A percentile compares a stretch with the other conserved stretches of the same genome.
Conservation (phyloP, 2,329 filamentous ascomycete species). For the Tolypocladium endophyticum region DNA sequence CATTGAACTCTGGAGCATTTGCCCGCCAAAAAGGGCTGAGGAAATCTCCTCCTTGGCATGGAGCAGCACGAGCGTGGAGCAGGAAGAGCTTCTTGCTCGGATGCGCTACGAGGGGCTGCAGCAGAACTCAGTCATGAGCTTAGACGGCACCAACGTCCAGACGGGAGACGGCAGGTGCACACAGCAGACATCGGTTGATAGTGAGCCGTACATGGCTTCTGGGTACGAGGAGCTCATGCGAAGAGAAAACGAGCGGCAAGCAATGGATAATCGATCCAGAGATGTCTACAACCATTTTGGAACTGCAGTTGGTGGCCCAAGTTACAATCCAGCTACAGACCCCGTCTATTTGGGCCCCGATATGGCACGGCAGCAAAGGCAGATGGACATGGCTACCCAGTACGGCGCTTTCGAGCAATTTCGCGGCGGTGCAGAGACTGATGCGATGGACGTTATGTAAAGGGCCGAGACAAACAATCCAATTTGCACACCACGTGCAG, state of each 20-base stretch:
- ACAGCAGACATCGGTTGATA: slow-evolving; percentile 28
- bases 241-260: slow-evolving; percentile 45
- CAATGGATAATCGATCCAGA: slow-evolving; percentile 22
- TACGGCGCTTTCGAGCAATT: slow-evolving; percentile 52
- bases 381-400: slow-evolving; percentile 55
- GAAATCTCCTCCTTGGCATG: slow-evolving; percentile 44
- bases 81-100: slow-evolving; percentile 48
- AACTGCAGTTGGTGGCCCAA: slow-evolving; percentile 22
- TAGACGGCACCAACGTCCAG: slow-evolving; percentile 45
- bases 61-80: slow-evolving; percentile 41
- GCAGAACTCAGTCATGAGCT: slow-evolving; percentile 34
- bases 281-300: slow-evolving; percentile 35
- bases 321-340: slow-evolving; percentile 50
- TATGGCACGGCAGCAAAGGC: slow-evolving; percentile 36
- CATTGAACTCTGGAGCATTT: slow-evolving; percentile 77
- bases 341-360: slow-evolving; percentile 51
- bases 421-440: slow-evolving; percentile 31
- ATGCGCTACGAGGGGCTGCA: slow-evolving; percentile 45
- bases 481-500: slow-evolving; percentile 2
- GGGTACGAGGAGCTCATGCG: slow-evolving; percentile 66
- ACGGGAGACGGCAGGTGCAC: slow-evolving; percentile 43
- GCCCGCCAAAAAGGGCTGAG: slow-evolving; percentile 51
- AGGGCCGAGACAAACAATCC: slow-evolving; percentile 2
- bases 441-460: slow-evolving; percentile 37
- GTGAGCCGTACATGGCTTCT: slow-evolving; percentile 75